Evolutionary conservation across 768 basidiomycete genomes (phyloP), one percentile per base, ranked within the genome.

Genomic region (Lenzites betulinus): DNA sequence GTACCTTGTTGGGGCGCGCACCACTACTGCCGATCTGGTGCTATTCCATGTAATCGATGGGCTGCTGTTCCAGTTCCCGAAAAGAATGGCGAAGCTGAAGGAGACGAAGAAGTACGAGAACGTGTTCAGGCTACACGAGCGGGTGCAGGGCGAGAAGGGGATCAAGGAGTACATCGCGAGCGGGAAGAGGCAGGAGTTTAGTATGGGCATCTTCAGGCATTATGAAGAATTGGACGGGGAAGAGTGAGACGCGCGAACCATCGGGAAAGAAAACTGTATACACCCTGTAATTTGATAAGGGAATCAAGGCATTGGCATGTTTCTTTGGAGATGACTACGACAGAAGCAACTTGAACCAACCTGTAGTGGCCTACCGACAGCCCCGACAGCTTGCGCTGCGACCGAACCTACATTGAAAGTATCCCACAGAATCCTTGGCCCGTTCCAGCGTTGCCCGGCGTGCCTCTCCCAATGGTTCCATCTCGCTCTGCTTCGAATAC

Each of bases 11-110:
- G 72, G 73, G 7, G 57, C 59, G 16, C 66, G 59, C 13, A 70
- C 73, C n/a, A 76, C 77, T 23, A 75, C 75, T 30, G 79, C 79
- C 9, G 80, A 81, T 69, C 67, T 81, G 22, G 70, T 68, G 15
- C 69, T 81, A n/a, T 80, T 77, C 67, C 77, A 79, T 42, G 67
- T 79, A 3, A 16, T 73, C 39, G 65, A 64, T 22, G 71, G 79
- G 5, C 44, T 75, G 18, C 11, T 60, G 22, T 73, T 62, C 52
- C 78, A 78, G 30, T 79, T 77, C 67, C 78, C 78, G 5, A 72
- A 67, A 55, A 69, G 73, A 16, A 63, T 75, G 51, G 60, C 25
- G 16, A 65, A 69, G 44, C 54, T 74, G 44, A 39, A 63, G 52
- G 49, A 59, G 49, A 57, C 58, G 43, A 68, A 64, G 33, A 63